Evolutionary conservation across 352 stramenopile genomes (phyloP), one percentile per base, ranked within the genome.

Genomic region (Globisporangium uncinulatum): DNA sequence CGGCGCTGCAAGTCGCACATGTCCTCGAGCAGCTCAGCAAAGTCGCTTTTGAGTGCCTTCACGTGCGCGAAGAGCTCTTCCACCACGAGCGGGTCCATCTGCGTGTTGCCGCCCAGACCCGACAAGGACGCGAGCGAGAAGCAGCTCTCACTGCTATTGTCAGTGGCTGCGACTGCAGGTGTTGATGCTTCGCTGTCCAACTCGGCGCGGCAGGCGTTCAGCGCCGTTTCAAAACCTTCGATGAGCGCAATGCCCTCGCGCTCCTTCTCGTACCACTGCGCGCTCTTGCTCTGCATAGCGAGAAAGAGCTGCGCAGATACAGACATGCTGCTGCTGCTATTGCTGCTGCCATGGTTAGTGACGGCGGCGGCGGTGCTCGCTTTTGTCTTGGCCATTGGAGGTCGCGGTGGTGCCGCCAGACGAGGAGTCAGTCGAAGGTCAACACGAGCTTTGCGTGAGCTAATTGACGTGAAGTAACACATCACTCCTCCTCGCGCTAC

Each of bases 61-160:
- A 90, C 65, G 53, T 90, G 74, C 42, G 72, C 66, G 47, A 76
- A 89, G 29, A 89, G 67, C 29, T 89, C 81, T 58, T 92, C 83
- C 1, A 65, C 66, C 10, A 89, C 62, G 66, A 79, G 84, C 51
- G 79, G 80, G 52, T 93, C 81, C 69, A 88, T 85, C 36, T 69
- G 65, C 19, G 52, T 48, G 53, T 71, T 73, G 24, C 55, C 59
- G 29, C 64, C 64, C 4, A 79, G 57, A 11, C 67, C 74, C 44
- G 47, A 48, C 41, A 86, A 50, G 43, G 43, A 21, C 2, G 70
- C 62, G n/a, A 53, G 34, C 15, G 34, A 31, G 48, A 54, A 54
- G 17, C 31, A 54, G 17, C 31, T 9, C 17, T 15, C 13, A 15
- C 0, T 13, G 34, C 17, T 13, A 39, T 7, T 39, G 34, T 6